These are phyloP conservation scores for Scenedesmus sp. DNA, from an alignment of 163 green algal genomes.

Conservation along the genomic window DNA sequence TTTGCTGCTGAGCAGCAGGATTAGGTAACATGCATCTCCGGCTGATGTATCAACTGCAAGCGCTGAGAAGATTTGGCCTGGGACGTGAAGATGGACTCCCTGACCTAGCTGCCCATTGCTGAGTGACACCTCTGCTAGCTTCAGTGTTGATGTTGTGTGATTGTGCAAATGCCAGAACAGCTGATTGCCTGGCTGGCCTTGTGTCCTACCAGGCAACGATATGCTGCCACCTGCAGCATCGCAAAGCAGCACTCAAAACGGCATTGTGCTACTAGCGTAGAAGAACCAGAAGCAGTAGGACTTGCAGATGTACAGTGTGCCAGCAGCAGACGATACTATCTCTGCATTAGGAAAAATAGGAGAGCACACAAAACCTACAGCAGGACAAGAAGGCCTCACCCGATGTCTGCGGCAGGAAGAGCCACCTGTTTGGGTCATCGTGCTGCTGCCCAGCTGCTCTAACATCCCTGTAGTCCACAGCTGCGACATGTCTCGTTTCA, in stretches of 20 bases:
- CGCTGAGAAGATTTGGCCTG: slow-evolving; percentile 36
- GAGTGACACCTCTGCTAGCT: slow-evolving; percentile 42
- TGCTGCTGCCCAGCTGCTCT: background rate
- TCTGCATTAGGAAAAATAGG: background rate
- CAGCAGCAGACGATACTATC: background rate
- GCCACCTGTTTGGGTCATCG: slow-evolving; percentile 37
- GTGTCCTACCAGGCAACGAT: background rate
- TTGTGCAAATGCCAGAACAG: slow-evolving; percentile 49
- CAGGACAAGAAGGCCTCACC: background rate
- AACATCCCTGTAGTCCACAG: slow-evolving; percentile 7
- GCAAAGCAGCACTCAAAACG: background rate
- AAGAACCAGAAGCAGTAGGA: background rate
- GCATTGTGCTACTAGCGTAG: too few species aligned
- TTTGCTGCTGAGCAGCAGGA: slow-evolving; percentile 44
- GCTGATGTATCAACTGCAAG: background rate
- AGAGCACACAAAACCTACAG: background rate
- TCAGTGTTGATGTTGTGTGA: slow-evolving; percentile 33
- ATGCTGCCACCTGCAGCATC: slow-evolving; percentile 35
- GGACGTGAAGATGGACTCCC: slow-evolving; percentile 17
- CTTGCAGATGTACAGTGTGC: background rate
- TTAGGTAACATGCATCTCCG: background rate
- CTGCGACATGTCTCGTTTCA: slow-evolving; percentile 31
- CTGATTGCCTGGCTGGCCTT: background rate
- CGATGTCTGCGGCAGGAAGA: slow-evolving; percentile 42
- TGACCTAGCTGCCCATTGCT: slow-evolving; percentile 28